A percentile compares a stretch with the other conserved stretches of the same genome.
phyloP scores from a whole-genome alignment of 2,329 filamentous ascomycete genomes.

The Penicillium concentricum region DNA sequence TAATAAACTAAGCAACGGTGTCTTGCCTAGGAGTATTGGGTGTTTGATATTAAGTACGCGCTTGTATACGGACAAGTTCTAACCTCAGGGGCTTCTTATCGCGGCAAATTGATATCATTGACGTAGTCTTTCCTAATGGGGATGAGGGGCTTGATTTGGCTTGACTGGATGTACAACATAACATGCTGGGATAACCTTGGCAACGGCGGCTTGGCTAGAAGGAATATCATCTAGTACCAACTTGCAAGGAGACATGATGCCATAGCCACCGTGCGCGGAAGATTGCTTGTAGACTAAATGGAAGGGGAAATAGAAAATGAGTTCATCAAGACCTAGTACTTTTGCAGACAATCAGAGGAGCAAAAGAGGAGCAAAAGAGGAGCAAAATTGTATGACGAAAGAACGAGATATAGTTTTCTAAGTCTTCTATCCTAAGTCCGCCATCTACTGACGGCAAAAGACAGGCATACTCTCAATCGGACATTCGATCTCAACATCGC shows the following conservation, averaged over 20 bases:
- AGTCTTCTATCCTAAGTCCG: background rate
- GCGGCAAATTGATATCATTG: background rate
- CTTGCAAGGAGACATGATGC: slow-evolving; percentile 1
- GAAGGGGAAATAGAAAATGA: background rate
- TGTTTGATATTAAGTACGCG: background rate
- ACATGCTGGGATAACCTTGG: background rate
- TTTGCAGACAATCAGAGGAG: background rate
- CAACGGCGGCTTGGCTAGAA: background rate
- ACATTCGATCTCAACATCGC: slow-evolving; percentile 42
- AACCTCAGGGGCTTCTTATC: background rate
- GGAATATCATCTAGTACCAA: background rate
- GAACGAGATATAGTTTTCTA: background rate
- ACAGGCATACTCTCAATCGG: slow-evolving; percentile 51
- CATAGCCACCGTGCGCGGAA: background rate
- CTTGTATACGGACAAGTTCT: background rate
- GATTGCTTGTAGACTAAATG: background rate
- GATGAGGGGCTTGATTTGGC: background rate
- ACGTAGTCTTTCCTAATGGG: background rate
- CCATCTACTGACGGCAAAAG: slow-evolving; percentile 33
- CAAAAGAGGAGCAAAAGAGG: too few relatives aligned
- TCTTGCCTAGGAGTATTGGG: background rate
- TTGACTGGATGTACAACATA: background rate
- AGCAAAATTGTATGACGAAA: background rate
- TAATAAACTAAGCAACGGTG: too few relatives aligned
- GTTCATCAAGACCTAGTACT: background rate